These are phyloP conservation scores for Boletus sp. DNA, from an alignment of 768 basidiomycete species.

Conservation along the genomic window DNA sequence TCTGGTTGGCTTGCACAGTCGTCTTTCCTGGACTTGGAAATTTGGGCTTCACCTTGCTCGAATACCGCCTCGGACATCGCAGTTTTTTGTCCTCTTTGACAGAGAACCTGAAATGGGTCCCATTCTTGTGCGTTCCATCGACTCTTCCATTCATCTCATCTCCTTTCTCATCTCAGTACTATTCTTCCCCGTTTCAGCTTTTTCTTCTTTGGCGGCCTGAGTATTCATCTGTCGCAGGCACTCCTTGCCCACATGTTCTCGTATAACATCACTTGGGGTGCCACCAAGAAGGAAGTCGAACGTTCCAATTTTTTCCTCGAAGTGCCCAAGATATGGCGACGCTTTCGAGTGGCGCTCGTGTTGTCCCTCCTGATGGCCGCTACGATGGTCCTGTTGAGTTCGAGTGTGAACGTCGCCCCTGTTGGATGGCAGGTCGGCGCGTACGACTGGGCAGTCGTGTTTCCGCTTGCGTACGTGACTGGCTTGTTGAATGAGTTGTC, in stretches of 20 bases:
- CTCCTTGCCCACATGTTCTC: constrained; percentile 57
- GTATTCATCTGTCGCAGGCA: constrained; percentile 51
- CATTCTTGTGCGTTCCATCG: constrained; percentile 35
- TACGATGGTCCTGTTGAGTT: constrained; percentile 57
- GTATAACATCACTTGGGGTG: constrained; percentile 58
- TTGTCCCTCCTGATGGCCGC: constrained; percentile 49
- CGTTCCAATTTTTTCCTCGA: constrained; percentile 91
- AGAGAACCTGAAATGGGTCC: constrained; percentile 32
- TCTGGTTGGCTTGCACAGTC: constrained; percentile 74
- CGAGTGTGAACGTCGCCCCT: constrained; percentile 46
- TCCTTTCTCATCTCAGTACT: background rate
- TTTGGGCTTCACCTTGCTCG: constrained; percentile 69
- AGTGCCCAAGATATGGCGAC: constrained; percentile 77
- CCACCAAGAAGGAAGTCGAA: constrained; percentile 81
- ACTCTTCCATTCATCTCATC: background rate
- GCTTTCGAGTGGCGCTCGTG: constrained; percentile 67
- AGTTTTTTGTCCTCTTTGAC: constrained; percentile 19
- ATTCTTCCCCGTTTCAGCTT: constrained; percentile 23
- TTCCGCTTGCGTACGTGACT: constrained; percentile 59
- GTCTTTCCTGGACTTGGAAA: constrained; percentile 77
- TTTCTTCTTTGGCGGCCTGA: constrained; percentile 58
- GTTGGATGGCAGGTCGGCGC: constrained; percentile 64
- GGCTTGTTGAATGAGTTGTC: background rate
- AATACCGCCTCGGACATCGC: constrained; percentile 64
- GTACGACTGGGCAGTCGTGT: constrained; percentile 64